Percentiles rank a stretch among this genome's conserved stretches.
phyloP scores from a whole-genome alignment of 1,139 yeast genomes.

The Taphrina deformans region DNA sequence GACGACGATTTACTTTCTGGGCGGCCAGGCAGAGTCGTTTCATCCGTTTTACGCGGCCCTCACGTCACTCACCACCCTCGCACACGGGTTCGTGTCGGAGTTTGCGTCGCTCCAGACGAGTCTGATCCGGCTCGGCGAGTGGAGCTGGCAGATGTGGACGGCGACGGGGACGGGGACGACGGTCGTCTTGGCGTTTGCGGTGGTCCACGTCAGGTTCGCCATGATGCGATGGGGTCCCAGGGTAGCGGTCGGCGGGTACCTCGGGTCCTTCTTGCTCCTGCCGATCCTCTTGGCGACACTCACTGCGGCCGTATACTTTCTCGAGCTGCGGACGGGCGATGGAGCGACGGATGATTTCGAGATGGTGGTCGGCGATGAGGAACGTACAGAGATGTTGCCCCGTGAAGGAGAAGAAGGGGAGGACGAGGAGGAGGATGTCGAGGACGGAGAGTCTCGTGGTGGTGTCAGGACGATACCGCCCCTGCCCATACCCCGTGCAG shows the following conservation, averaged over 20 bases:
- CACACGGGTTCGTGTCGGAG: neutral
- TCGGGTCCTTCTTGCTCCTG: slow-evolving; percentile 12
- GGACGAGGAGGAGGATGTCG: slow-evolving; percentile 1
- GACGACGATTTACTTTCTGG: slow-evolving; percentile 15
- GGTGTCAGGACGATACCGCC: slow-evolving; percentile 14
- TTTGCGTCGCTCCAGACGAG: neutral
- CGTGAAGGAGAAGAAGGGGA: neutral
- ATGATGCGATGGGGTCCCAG: slow-evolving; percentile 11
- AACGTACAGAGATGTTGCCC: neutral
- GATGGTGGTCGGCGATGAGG: neutral
- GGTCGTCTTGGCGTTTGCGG: neutral
- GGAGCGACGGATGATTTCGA: slow-evolving; percentile 10
- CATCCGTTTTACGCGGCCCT: neutral
- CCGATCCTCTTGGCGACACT: slow-evolving; percentile 1
- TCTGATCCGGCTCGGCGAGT: neutral
- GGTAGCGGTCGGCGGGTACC: slow-evolving; percentile 12
- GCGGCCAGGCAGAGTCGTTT: slow-evolving; percentile 27
- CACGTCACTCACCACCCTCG: neutral
- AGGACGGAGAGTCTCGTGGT: neutral
- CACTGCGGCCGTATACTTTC: neutral
- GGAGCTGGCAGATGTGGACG: slow-evolving; percentile 25
- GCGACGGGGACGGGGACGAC: neutral
- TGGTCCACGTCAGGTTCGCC: slow-evolving; percentile 11
- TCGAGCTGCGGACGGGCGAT: neutral
- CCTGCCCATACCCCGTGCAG: neutral